These are phyloP conservation scores for Rhynchosporium secalis DNA, from an alignment of 2,329 filamentous ascomycete species.

Conservation along the genomic window DNA sequence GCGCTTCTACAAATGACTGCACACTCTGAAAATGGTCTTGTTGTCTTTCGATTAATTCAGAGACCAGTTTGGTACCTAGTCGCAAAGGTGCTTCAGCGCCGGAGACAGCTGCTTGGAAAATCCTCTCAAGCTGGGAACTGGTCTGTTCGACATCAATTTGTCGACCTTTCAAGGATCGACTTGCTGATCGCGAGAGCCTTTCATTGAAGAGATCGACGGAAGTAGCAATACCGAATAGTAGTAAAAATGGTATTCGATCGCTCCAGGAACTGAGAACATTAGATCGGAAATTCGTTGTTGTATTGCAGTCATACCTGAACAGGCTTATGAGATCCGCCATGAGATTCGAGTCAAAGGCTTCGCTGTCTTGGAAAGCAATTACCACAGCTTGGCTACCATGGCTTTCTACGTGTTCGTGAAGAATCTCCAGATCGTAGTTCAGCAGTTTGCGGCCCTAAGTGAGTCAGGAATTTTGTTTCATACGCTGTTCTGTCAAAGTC, in stretches of 20 bases:
- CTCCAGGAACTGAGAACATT: slow-evolving; percentile 58
- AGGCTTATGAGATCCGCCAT: slow-evolving; percentile 70
- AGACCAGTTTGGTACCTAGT: slow-evolving; percentile 63
- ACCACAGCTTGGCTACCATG: slow-evolving; percentile 60
- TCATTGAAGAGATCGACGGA: slow-evolving; percentile 79
- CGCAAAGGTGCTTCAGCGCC: slow-evolving; percentile 56
- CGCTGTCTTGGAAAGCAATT: slow-evolving; percentile 77
- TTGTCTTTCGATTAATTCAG: slow-evolving; percentile 68
- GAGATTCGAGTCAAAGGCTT: slow-evolving; percentile 74
- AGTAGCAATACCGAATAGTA: slow-evolving; percentile 79
- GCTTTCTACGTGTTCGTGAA: slow-evolving; percentile 59
- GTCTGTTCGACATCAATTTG: slow-evolving; percentile 79
- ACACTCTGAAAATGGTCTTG: slow-evolving; percentile 76
- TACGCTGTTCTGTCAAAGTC: slow-evolving; percentile 8
- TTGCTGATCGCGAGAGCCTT: slow-evolving; percentile 67
- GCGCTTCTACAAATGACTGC: slow-evolving; percentile 67
- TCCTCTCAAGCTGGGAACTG: slow-evolving; percentile 67
- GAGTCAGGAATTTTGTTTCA: slow-evolving; percentile 11
- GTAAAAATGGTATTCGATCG: slow-evolving; percentile 72
- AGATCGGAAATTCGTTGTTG: slow-evolving; percentile 4
- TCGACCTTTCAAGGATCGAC: slow-evolving; percentile 65
- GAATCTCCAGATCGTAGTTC: slow-evolving; percentile 75
- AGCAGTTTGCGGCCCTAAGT: slow-evolving; percentile 63
- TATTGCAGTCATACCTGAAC: slow-evolving; percentile 55
- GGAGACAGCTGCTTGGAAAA: slow-evolving; percentile 67